phyloP scores from a whole-genome alignment of 192 early-diverging fungal genomes.

The Obelidium mucronatum region DNA sequence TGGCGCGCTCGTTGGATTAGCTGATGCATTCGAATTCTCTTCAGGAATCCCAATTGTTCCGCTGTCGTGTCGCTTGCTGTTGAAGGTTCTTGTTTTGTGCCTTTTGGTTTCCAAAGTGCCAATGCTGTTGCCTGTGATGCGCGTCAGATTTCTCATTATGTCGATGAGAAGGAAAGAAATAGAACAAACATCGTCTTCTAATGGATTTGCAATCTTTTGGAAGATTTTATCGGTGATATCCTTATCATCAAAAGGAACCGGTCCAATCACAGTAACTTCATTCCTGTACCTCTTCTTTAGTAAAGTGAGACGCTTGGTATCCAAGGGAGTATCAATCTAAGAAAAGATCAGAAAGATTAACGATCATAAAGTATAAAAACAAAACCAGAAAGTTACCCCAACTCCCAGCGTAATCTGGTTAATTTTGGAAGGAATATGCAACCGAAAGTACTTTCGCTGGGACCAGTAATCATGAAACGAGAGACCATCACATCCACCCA shows the following conservation, averaged over 20 bases:
- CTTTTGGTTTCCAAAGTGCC: conserved; percentile 31
- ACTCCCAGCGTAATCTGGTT: conserved; percentile 39
- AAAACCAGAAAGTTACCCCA: conserved; percentile 41
- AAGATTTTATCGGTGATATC: conserved; percentile 41
- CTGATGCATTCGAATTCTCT: conserved; percentile 57
- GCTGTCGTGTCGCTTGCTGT: neutral
- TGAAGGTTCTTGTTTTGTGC: neutral
- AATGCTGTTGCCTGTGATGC: conserved; percentile 10
- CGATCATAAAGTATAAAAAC: neutral
- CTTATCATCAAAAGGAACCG: conserved; percentile 48
- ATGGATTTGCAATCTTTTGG: conserved; percentile 36
- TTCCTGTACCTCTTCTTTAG: conserved; percentile 23
- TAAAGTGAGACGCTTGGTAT: conserved; percentile 26
- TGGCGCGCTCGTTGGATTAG: conserved; percentile 46
- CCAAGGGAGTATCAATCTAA: neutral
- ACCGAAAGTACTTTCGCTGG: conserved; percentile 45
- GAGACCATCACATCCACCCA: conserved; percentile 32
- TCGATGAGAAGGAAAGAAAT: neutral
- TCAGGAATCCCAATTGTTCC: conserved; percentile 44
- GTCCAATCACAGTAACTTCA: conserved; percentile 33
- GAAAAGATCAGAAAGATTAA: neutral
- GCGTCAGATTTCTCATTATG: neutral
- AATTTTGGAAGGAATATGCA: conserved; percentile 51
- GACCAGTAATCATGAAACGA: conserved; percentile 44
- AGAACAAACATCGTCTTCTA: conserved; percentile 30